Percentiles rank a stretch among this genome's conserved stretches.
Conservation (phyloP, 2,329 filamentous ascomycete species). For the Penicillium sp. region DNA sequence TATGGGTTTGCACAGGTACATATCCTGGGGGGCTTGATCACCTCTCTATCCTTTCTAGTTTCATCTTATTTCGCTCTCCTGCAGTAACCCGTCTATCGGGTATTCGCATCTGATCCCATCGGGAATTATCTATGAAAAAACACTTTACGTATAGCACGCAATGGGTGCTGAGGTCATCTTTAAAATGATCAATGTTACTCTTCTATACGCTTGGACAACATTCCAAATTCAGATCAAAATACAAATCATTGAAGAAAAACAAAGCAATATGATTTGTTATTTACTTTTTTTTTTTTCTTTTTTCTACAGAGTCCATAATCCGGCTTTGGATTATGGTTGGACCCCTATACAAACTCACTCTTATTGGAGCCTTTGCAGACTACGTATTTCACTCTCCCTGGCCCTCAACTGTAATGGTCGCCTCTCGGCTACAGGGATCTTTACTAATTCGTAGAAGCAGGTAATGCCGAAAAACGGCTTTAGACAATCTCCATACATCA, state of each 20-base stretch:
- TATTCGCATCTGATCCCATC: slow-evolving; percentile 34
- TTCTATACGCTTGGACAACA: slow-evolving; percentile 7
- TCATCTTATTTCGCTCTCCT: slow-evolving; percentile 36
- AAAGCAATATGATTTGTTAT: not conserved
- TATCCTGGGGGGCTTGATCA: slow-evolving; percentile 30
- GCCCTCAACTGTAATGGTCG: slow-evolving; percentile 27
- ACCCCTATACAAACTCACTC: slow-evolving; percentile 25
- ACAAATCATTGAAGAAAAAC: slow-evolving; percentile 8
- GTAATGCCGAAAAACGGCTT: not conserved
- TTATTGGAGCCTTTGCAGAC: slow-evolving; percentile 25
- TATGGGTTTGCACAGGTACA: slow-evolving; percentile 36
- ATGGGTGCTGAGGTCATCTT: too few relatives aligned
- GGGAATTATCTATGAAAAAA: slow-evolving; percentile 24
- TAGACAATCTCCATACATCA: too few relatives aligned
- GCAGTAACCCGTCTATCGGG: slow-evolving; percentile 34
- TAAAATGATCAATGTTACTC: too few relatives aligned
- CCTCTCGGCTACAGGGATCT: not conserved
- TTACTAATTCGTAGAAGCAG: not conserved
- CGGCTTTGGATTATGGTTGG: slow-evolving; percentile 22
- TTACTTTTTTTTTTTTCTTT: not conserved
- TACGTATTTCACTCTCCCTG: slow-evolving; percentile 28
- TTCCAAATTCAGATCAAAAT: slow-evolving; percentile 9
- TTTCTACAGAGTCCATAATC: not conserved
- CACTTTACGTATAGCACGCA: too few relatives aligned
- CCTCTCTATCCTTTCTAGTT: slow-evolving; percentile 35